A percentile compares a stretch with the other conserved stretches of the same genome.
Evolutionary conservation across 2,329 filamentous ascomycete species (phyloP).

Genomic region (Pseudocercospora pini-densiflorae): DNA sequence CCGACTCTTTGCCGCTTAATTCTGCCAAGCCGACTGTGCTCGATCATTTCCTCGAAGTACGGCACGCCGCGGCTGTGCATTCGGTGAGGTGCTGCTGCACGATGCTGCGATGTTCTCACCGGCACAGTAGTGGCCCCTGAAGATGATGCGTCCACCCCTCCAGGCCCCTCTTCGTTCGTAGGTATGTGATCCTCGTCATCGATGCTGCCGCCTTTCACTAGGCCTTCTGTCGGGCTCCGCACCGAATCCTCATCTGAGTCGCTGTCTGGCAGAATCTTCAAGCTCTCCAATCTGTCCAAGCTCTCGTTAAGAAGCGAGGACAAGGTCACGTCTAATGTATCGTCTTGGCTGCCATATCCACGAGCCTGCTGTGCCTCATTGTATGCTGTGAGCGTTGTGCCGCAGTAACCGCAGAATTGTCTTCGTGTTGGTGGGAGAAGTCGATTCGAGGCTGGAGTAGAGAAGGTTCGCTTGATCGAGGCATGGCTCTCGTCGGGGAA

Average conservation of each 20-base stretch:
- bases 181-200: conserved; percentile 18
- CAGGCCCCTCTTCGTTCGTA: conserved; percentile 12
- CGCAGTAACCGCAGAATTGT: conserved; percentile 91
- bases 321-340: conserved; percentile 81
- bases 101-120: conserved; percentile 21
- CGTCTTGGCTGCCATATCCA: conserved; percentile 59
- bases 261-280: conserved; percentile 68
- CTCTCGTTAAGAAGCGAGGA: conserved; percentile 75
- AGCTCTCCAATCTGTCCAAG: conserved; percentile 71
- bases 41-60: conserved; percentile 84
- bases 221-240: conserved; percentile 29
- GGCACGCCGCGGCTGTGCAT: conserved; percentile 63
- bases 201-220: conserved; percentile 14
- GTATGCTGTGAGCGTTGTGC: conserved; percentile 84
- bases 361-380: conserved; percentile 59
- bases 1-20: conserved; percentile 66
- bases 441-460: conserved; percentile 55
- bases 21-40: conserved; percentile 73
- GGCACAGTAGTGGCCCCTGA: not conserved
- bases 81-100: conserved; percentile 27
- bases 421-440: conserved; percentile 64
- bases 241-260: conserved; percentile 37
- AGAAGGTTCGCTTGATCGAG: conserved; percentile 52
- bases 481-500: conserved; percentile 71
- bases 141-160: conserved; percentile 10